These are phyloP conservation scores for Bombardia bombarda DNA, from an alignment of 495 filamentous ascomycete genomes.

Conservation along the genomic window DNA sequence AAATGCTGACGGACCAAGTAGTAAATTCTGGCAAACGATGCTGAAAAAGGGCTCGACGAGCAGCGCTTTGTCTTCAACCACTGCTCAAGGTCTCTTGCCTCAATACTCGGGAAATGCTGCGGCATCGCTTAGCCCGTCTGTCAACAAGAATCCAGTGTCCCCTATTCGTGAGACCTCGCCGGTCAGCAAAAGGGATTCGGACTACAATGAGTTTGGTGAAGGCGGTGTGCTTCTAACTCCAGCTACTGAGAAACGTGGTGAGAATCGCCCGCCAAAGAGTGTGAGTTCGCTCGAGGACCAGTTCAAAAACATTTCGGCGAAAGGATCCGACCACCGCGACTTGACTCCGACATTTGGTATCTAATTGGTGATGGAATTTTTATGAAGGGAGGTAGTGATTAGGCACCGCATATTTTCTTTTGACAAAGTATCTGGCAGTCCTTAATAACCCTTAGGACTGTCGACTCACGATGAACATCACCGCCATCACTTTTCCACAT, in stretches of 20 bases:
- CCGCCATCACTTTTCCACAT: background rate
- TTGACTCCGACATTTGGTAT: slow-evolving; percentile 7
- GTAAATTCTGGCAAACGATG: slow-evolving; percentile 32
- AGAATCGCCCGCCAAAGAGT: slow-evolving; percentile 31
- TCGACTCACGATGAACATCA: no score
- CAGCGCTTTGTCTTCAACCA: slow-evolving; percentile 37
- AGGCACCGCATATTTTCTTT: no score
- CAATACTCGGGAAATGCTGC: slow-evolving; percentile 35
- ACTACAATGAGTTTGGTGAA: slow-evolving; percentile 16
- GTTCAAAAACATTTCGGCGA: slow-evolving; percentile 18
- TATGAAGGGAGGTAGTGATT: no score
- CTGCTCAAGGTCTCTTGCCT: slow-evolving; percentile 38
- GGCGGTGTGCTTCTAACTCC: slow-evolving; percentile 14
- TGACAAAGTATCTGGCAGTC: no score
- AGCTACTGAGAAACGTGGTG: slow-evolving; percentile 27
- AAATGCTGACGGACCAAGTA: slow-evolving; percentile 5
- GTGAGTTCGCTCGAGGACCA: slow-evolving; percentile 21
- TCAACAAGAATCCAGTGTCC: slow-evolving; percentile 20
- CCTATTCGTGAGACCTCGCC: slow-evolving; percentile 16
- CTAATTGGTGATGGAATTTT: slow-evolving; percentile 1
- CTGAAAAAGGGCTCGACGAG: slow-evolving; percentile 36
- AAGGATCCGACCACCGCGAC: slow-evolving; percentile 8
- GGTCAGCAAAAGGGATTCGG: slow-evolving; percentile 14
- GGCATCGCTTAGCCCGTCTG: slow-evolving; percentile 33
- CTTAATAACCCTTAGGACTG: no score